Conservation (phyloP, 2,329 filamentous ascomycete genomes). For the Colletotrichum tropicale region DNA sequence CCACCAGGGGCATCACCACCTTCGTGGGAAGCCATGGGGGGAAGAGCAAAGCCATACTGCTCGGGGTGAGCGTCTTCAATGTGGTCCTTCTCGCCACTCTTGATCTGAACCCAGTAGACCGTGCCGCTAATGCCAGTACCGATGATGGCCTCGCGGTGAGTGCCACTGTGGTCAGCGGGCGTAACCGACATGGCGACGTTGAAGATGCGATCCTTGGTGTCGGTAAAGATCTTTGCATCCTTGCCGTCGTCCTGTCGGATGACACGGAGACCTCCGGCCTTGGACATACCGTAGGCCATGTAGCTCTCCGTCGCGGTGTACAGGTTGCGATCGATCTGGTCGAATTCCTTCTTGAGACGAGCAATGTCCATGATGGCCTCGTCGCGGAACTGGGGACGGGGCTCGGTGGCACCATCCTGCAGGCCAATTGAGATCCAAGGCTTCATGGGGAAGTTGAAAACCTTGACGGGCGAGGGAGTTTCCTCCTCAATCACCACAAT, state of each 20-base stretch:
- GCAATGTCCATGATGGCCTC: slow-evolving; percentile 91
- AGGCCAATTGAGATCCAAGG: slow-evolving; percentile 93
- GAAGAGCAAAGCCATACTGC: slow-evolving; percentile 85
- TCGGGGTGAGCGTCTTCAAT: slow-evolving; percentile 81
- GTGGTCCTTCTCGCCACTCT: slow-evolving; percentile 77
- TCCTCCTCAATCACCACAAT: slow-evolving; percentile 70
- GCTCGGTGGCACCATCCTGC: slow-evolving; percentile 58
- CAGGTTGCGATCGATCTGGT: slow-evolving; percentile 93
- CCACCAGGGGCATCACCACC: slow-evolving; percentile 92
- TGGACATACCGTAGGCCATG: slow-evolving; percentile 93
- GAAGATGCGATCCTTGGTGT: slow-evolving; percentile 92
- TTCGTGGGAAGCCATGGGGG: slow-evolving; percentile 83
- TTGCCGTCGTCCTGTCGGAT: slow-evolving; percentile 94
- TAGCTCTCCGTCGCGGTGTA: slow-evolving; percentile 89
- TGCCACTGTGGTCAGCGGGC: slow-evolving; percentile 56
- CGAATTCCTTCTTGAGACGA: slow-evolving; percentile 94
- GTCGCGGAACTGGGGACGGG: slow-evolving; percentile 71
- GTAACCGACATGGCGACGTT: slow-evolving; percentile 85
- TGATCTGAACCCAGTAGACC: slow-evolving; percentile 93
- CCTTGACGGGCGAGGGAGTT: slow-evolving; percentile 69
- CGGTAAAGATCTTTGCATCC: slow-evolving; percentile 89
- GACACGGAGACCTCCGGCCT: slow-evolving; percentile 89
- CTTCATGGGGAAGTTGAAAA: slow-evolving; percentile 96
- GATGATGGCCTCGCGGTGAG: slow-evolving; percentile 80
- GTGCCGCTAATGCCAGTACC: slow-evolving; percentile 93